Base-by-base conservation (phyloP, 1,284 basidiomycete genomes). In the Melampsora americana region DNA sequence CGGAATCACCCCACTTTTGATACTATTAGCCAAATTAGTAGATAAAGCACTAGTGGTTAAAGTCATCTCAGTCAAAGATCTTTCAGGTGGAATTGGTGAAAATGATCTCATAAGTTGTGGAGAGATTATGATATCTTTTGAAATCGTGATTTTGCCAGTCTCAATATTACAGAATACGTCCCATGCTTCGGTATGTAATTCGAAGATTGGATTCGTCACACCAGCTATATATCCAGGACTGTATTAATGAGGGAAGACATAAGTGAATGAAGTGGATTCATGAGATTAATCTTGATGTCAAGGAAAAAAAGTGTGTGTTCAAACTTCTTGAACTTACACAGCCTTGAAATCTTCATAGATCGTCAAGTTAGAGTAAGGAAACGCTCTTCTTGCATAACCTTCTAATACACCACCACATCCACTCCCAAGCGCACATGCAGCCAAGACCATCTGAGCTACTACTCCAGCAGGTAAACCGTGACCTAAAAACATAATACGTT, bases 201-300 rank as follows among this genome's bases (percentile, higher is more conserved):
- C 92, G 82, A 97, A 97, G 42, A 95, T 92, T 0, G 95, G 95
- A 81, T 99, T 98, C 3, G 92, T 95, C 1, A 97, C 94, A 2
- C 95, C 95, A 5, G 94, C 95, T 74, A 99, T 93, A 82, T 90
- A 99, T 14, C 92, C 93, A 5, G 91, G 89, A 66, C 91, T 92
- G 78, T 46, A 66, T 32, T 26, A 68, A 60, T 23, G 30, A 77
- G 64, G 12, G 7, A n/a, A 0, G 28, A 18, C n/a, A n/a, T n/a
- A n/a, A 20, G 9, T 23, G 60, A 70, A 64, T n/a, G 42, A 3
- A 28, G 16, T 42, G 16, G 62, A 62, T 28, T 28, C 7, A 2
- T 62, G n/a, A n/a, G n/a, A n/a, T n/a, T n/a, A n/a, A n/a, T n/a
- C n/a, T n/a, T n/a, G n/a, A n/a, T n/a, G n/a, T n/a, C n/a, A n/a